These are phyloP conservation scores for Pseudocercospora eumusae DNA, from an alignment of 2,329 filamentous ascomycete genomes.

Conservation along the genomic window DNA sequence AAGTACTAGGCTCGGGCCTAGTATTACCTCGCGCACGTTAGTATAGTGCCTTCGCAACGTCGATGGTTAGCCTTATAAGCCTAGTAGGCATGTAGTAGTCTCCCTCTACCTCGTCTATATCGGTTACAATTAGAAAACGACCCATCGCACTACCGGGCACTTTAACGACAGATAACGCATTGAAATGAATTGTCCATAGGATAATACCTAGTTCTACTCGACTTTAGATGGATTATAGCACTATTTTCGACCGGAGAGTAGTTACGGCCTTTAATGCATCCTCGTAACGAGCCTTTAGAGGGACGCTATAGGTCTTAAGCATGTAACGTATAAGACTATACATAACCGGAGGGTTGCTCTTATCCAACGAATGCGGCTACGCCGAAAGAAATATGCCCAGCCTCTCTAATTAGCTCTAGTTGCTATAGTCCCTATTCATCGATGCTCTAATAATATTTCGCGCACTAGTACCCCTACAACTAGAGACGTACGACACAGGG, in stretches of 20 bases:
- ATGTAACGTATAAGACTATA: not conserved
- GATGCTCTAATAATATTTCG: not conserved
- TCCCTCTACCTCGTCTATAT: not conserved
- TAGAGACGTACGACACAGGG: not conserved
- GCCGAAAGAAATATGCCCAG: not conserved
- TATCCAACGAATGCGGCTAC: not conserved
- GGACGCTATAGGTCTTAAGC: not conserved
- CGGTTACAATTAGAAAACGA: not conserved
- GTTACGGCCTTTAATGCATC: no score
- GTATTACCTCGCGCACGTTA: not conserved
- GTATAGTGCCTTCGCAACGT: not conserved
- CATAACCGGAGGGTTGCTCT: not conserved
- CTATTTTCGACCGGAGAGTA: not conserved
- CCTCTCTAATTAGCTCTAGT: slow-evolving; percentile 1
- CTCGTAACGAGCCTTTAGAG: no score
- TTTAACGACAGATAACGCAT: not conserved
- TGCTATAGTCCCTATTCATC: not conserved
- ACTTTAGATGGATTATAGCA: not conserved
- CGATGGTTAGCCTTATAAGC: not conserved
- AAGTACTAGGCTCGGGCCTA: not conserved
- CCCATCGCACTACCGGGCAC: not conserved
- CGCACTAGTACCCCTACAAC: not conserved
- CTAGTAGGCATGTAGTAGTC: not conserved
- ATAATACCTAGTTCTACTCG: not conserved
- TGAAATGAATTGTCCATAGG: not conserved